A percentile compares a stretch with the other conserved stretches of the same genome.
phyloP scores from a whole-genome alignment of 208 protist species.

The Borovskyia barvae region DNA sequence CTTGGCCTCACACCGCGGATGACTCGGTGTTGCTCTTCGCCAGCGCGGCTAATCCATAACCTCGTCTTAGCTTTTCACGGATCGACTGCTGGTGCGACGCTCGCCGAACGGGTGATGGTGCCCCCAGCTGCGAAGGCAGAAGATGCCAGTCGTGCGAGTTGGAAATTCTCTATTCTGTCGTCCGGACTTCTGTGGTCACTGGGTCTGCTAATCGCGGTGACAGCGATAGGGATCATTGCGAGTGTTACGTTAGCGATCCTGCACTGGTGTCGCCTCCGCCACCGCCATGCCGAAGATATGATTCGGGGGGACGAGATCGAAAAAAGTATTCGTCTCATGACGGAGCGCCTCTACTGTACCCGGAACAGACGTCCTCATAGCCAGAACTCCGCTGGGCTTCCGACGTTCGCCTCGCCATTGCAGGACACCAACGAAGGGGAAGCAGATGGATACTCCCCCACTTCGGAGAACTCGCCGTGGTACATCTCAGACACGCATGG shows the following conservation, averaged over 20 bases:
- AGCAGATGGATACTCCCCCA: background rate
- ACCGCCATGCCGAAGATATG: constrained; percentile 1
- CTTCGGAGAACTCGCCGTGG: background rate
- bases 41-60: too few species aligned
- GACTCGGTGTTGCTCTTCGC: too few species aligned
- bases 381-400: background rate
- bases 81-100: too few species aligned
- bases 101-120: too few species aligned
- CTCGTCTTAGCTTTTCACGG: too few species aligned
- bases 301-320: constrained; percentile 11
- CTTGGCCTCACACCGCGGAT: too few species aligned
- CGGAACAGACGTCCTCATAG: constrained; percentile 20
- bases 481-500: background rate
- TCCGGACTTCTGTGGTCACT: background rate
- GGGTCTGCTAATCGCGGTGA: background rate
- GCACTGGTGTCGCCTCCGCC: background rate
- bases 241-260: background rate
- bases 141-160: background rate
- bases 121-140: too few species aligned
- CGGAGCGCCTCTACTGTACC: constrained; percentile 18
- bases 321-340: constrained; percentile 23
- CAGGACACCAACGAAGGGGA: background rate
- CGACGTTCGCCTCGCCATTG: background rate
- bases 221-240: background rate
- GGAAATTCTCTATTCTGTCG: too few species aligned